Evolutionary conservation across 2,329 filamentous ascomycete species (phyloP).

Genomic region (Phyllosticta ampelicida): DNA sequence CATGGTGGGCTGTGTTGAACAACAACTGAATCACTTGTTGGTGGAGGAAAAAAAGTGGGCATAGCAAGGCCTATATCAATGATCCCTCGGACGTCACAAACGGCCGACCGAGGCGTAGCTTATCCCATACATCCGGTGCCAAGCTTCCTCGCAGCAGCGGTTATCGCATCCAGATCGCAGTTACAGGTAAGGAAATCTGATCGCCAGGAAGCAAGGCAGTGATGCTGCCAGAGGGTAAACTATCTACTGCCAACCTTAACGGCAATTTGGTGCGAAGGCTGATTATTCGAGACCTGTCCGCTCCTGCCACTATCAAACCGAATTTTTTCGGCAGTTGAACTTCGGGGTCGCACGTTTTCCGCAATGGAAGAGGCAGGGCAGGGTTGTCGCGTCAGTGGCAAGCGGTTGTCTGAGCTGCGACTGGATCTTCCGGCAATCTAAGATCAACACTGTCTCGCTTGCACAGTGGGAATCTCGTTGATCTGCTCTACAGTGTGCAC

Average conservation of each 20-base stretch:
- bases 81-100: background rate
- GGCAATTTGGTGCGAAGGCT: background rate
- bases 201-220: background rate
- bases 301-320: background rate
- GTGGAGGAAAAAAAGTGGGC: background rate
- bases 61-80: background rate
- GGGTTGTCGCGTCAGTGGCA: background rate
- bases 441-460: background rate
- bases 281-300: constrained; percentile 2
- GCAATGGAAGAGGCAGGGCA: background rate
- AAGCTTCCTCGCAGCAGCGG: background rate
- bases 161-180: background rate
- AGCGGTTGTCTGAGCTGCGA: background rate
- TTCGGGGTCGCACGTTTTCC: constrained; percentile 1
- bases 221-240: background rate
- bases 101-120: background rate
- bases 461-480: background rate
- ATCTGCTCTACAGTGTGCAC: background rate
- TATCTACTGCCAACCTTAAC: background rate
- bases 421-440: background rate
- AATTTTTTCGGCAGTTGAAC: constrained; percentile 5
- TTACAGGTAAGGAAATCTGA: background rate
- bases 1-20: constrained; percentile 14
- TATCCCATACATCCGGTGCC: background rate
- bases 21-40: background rate